These are phyloP conservation scores for Prototheca cutis DNA, from an alignment of 163 green algal genomes.

Conservation along the genomic window DNA sequence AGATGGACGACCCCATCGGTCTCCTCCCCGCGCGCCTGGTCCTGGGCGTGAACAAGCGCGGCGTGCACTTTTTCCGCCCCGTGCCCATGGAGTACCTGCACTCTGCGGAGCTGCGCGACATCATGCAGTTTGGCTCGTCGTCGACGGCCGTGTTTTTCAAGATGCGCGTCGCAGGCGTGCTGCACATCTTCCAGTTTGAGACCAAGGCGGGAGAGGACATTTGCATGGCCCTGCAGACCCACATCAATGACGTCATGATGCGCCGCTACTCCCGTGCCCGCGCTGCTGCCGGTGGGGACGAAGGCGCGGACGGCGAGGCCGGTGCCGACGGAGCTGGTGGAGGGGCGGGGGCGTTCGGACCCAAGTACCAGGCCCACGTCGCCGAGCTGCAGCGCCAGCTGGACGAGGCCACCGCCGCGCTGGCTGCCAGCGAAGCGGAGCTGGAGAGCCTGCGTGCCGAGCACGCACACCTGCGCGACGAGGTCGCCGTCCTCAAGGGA, in stretches of 20 bases:
- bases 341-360: conserved; percentile 52
- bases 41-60: conserved; percentile 95
- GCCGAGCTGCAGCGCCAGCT: conserved; percentile 66
- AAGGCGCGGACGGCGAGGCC: conserved; percentile 4
- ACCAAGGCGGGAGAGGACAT: conserved; percentile 92
- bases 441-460: conserved; percentile 51
- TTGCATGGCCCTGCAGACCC: conserved; percentile 94
- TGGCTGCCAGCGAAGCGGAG: conserved; percentile 12
- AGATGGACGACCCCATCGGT: conserved; percentile 94
- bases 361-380: conserved; percentile 79
- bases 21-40: conserved; percentile 88
- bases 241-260: conserved; percentile 99
- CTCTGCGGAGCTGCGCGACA: conserved; percentile 90
- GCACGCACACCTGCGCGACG: conserved; percentile 38
- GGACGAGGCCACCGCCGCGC: conserved; percentile 38
- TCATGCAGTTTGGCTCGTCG: conserved; percentile 91
- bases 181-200: conserved; percentile 99
- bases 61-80: conserved; percentile 91
- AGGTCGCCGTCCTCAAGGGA: conserved; percentile 41
- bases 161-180: conserved; percentile 88
- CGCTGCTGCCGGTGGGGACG: conserved; percentile 31
- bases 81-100: conserved; percentile 98
- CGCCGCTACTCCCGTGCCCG: conserved; percentile 70
- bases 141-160: conserved; percentile 95
- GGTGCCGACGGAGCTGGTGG: conserved; percentile 7